Evolutionary conservation across 2,329 filamentous ascomycete species (phyloP).

Genomic region (Gyromitra esculenta): DNA sequence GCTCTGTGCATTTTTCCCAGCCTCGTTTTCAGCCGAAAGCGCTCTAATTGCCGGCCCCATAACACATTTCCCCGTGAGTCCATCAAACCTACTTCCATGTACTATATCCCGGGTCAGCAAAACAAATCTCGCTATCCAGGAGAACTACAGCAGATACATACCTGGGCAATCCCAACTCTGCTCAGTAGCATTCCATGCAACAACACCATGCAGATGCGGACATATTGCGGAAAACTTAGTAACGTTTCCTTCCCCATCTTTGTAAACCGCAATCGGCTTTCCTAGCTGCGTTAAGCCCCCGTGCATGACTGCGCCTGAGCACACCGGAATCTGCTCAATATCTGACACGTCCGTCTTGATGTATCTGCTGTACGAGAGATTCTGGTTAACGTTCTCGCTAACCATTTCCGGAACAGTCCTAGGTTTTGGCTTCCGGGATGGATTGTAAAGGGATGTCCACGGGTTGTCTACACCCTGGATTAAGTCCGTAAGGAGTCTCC

Average conservation of each 20-base stretch:
- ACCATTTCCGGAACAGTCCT: conserved; percentile 64
- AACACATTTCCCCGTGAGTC: conserved; percentile 60
- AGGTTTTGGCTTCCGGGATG: conserved; percentile 65
- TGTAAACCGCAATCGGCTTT: conserved; percentile 68
- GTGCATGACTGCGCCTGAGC: conserved; percentile 67
- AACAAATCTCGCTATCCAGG: not conserved
- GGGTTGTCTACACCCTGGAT: conserved; percentile 65
- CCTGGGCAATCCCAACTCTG: conserved; percentile 68
- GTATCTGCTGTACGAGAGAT: conserved; percentile 68
- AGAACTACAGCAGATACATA: conserved; percentile 53
- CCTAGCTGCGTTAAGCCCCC: conserved; percentile 58
- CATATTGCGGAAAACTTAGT: conserved; percentile 67
- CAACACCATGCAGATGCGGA: conserved; percentile 67
- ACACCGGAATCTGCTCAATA: conserved; percentile 66
- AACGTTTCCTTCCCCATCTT: conserved; percentile 66
- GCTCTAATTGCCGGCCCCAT: conserved; percentile 60
- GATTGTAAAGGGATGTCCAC: conserved; percentile 66
- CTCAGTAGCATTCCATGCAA: conserved; percentile 68
- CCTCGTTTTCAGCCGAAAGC: conserved; percentile 49
- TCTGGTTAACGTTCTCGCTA: conserved; percentile 64
- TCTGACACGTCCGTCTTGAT: conserved; percentile 67
- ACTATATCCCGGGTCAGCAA: conserved; percentile 53
- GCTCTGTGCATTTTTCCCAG: conserved; percentile 37
- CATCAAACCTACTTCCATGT: conserved; percentile 62
- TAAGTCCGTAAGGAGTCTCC: conserved; percentile 66